Percentiles rank a stretch among this genome's conserved stretches.
phyloP scores from a whole-genome alignment of 1,284 basidiomycete genomes.

The Puccinia novopanici region DNA sequence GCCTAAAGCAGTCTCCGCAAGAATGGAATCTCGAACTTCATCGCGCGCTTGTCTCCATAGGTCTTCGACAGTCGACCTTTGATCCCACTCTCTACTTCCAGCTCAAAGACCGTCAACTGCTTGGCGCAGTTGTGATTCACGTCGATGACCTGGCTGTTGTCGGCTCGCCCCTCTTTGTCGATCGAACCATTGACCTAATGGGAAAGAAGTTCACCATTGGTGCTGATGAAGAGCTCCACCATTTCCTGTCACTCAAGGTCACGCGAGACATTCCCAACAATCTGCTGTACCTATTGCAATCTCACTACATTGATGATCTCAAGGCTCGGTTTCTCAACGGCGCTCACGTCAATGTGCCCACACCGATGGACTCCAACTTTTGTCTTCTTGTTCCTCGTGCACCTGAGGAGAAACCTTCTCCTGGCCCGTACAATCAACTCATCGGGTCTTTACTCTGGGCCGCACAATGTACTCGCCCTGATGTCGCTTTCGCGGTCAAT shows the following conservation, averaged over 20 bases:
- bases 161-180: not conserved
- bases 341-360: not conserved
- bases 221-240: no score
- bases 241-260: not conserved
- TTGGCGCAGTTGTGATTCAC: not conserved
- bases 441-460: slow-evolving; percentile 10
- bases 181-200: not conserved
- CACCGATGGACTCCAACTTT: not conserved
- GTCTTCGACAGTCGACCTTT: not conserved
- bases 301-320: not conserved
- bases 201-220: not conserved
- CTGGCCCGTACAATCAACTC: not conserved
- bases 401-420: not conserved
- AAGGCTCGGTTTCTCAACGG: not conserved
- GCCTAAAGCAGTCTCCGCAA: not conserved
- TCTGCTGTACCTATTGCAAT: not conserved
- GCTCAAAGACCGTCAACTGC: not conserved
- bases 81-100: slow-evolving; percentile 15
- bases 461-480: not conserved
- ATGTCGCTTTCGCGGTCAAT: slow-evolving; percentile 14
- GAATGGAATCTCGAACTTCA: not conserved
- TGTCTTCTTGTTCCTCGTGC: not conserved
- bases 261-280: not conserved
- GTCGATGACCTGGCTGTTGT: slow-evolving; percentile 23
- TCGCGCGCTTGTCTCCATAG: not conserved